Conservation (phyloP, 768 basidiomycete species). For the Daedaleopsis nitida region DNA sequence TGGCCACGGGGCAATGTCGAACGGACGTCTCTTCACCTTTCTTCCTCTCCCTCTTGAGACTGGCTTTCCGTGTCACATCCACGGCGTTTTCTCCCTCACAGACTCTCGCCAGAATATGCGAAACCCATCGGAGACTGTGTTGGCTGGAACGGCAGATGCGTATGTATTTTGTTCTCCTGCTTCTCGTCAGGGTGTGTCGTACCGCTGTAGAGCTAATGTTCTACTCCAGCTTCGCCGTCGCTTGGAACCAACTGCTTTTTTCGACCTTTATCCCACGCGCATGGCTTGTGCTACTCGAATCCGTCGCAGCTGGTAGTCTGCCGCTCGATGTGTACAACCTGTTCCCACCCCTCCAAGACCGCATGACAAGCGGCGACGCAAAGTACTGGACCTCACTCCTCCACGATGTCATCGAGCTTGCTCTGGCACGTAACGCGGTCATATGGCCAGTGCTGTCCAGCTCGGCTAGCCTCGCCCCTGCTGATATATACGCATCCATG, state of each 20-base stretch:
- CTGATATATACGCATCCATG: slow-evolving; percentile 2
- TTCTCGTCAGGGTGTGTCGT: too few species aligned
- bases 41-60: slow-evolving; percentile 51
- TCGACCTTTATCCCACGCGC: slow-evolving; percentile 45
- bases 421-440: slow-evolving; percentile 10
- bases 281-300: slow-evolving; percentile 34
- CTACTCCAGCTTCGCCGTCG: slow-evolving; percentile 40
- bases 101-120: slow-evolving; percentile 46
- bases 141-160: slow-evolving; percentile 43
- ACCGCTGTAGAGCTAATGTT: background rate
- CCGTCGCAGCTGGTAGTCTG: slow-evolving; percentile 24
- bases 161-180: slow-evolving; percentile 27
- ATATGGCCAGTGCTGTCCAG: slow-evolving; percentile 40
- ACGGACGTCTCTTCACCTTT: slow-evolving; percentile 51
- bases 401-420: slow-evolving; percentile 26
- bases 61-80: slow-evolving; percentile 46
- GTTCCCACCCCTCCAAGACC: slow-evolving; percentile 42
- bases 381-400: slow-evolving; percentile 41
- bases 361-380: slow-evolving; percentile 37
- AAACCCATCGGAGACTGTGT: slow-evolving; percentile 44
- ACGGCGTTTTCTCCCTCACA: slow-evolving; percentile 50
- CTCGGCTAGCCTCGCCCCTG: too few species aligned
- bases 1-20: background rate
- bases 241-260: slow-evolving; percentile 53
- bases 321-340: slow-evolving; percentile 35